phyloP scores from a whole-genome alignment of 2,329 filamentous ascomycete species.

The Talaromyces rugulosus region DNA sequence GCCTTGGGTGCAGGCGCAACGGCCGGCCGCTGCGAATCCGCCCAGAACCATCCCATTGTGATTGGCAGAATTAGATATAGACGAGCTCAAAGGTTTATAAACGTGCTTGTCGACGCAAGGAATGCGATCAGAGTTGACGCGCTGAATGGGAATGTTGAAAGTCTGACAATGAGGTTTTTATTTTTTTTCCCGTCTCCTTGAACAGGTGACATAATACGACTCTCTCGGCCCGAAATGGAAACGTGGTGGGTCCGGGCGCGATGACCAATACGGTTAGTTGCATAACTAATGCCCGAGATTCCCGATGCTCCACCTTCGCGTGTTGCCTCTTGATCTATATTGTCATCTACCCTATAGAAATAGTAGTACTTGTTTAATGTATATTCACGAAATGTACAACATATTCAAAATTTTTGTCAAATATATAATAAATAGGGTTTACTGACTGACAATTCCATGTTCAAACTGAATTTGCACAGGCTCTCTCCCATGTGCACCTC shows the following conservation, averaged over 20 bases:
- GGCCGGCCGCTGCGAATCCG: slow-evolving; percentile 45
- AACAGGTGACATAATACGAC: not conserved
- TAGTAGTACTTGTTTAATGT: not conserved
- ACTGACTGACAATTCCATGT: not conserved
- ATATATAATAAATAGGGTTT: not conserved
- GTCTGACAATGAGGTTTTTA: not conserved
- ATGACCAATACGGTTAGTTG: not conserved
- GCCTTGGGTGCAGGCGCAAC: slow-evolving; percentile 38
- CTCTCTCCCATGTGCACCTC: slow-evolving; percentile 29
- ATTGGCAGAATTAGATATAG: not conserved
- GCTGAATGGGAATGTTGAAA: not conserved
- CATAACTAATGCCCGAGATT: not conserved
- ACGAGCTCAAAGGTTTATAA: not conserved
- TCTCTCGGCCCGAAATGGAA: not conserved
- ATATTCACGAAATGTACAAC: too few species aligned
- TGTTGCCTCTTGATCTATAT: not conserved
- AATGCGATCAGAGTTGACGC: not conserved
- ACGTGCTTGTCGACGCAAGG: not conserved
- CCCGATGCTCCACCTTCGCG: not conserved
- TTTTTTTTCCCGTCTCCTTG: not conserved
- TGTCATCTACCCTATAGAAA: not conserved
- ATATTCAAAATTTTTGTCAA: not conserved
- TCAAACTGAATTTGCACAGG: slow-evolving; percentile 3
- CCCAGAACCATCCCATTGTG: slow-evolving; percentile 69
- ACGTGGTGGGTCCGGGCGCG: not conserved